Evolutionary conservation across 176 grass and related monocot species (phyloP).

Genomic region (Triticum dicoccoides): DNA sequence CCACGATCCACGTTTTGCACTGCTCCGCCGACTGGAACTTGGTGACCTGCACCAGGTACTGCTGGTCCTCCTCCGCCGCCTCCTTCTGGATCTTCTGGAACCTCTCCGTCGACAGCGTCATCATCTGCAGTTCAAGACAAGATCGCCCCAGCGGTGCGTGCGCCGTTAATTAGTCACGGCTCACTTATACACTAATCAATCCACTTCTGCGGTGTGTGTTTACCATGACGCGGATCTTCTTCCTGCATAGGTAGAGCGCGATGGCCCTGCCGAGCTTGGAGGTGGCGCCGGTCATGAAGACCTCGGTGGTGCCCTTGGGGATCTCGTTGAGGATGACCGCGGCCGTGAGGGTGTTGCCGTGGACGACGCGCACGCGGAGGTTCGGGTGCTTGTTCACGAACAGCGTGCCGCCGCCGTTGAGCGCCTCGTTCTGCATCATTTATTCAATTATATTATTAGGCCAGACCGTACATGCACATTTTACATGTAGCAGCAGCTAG

Average conservation of each 20-base stretch:
- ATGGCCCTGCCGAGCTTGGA: conserved; percentile 92
- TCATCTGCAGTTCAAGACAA: conserved; percentile 34
- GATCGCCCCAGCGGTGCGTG: too few relatives aligned
- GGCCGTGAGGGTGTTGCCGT: conserved; percentile 89
- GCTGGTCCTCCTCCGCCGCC: conserved; percentile 42
- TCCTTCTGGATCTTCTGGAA: conserved; percentile 61
- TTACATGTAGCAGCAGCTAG: too few relatives aligned
- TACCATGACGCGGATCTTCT: conserved; percentile 77
- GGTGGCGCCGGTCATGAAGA: conserved; percentile 90
- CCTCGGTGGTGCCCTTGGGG: conserved; percentile 53
- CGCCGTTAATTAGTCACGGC: too few relatives aligned
- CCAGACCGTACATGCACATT: too few relatives aligned
- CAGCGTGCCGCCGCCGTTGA: conserved; percentile 83
- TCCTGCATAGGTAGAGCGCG: conserved; percentile 73
- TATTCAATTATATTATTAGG: too few relatives aligned
- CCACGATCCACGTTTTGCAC: conserved; percentile 84
- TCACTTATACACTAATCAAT: too few relatives aligned
- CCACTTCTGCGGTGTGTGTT: too few relatives aligned
- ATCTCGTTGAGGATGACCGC: conserved; percentile 93
- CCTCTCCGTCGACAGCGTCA: conserved; percentile 57
- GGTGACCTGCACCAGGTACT: conserved; percentile 72
- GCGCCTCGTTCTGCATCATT: conserved; percentile 67
- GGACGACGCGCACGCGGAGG: conserved; percentile 75
- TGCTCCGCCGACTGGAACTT: conserved; percentile 56
- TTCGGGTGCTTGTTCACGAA: conserved; percentile 88